Evolutionary conservation across 176 grass and related monocot species (phyloP).

Genomic region (Microstegium vimineum): DNA sequence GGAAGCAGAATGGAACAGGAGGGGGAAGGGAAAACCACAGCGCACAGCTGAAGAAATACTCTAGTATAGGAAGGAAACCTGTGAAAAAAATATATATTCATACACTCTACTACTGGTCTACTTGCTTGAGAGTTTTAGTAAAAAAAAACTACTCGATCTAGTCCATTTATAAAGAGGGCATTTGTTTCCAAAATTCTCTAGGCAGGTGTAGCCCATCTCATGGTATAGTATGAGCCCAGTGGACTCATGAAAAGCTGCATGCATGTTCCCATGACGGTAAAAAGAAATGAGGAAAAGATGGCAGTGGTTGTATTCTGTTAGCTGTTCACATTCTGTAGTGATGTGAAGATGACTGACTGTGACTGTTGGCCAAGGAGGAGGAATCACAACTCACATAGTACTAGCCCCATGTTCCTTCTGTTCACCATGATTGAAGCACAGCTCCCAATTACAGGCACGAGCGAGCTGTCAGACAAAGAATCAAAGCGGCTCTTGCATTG

Average conservation of each 20-base stretch:
- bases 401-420: slow-evolving; percentile 31
- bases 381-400: too few relatives aligned
- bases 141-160: too few relatives aligned
- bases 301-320: too few relatives aligned
- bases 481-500: neutral
- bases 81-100: neutral
- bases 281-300: neutral
- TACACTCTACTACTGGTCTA: neutral
- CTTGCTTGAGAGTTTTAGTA: neutral
- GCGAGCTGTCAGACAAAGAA: slow-evolving; percentile 21
- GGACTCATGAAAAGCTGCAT: neutral
- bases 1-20: neutral
- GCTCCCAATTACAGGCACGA: slow-evolving; percentile 30
- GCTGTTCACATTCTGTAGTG: too few relatives aligned
- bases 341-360: slow-evolving; percentile 38
- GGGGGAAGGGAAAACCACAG: neutral
- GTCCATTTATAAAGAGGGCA: neutral
- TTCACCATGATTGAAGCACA: slow-evolving; percentile 52
- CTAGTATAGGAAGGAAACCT: neutral
- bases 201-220: neutral
- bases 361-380: neutral
- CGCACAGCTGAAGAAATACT: neutral
- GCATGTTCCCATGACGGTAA: neutral
- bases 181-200: neutral
- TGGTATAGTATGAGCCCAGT: neutral